A percentile compares a stretch with the other conserved stretches of the same genome.
Conservation (phyloP, 1,284 basidiomycete genomes). For the Cryptococcus sp. region DNA sequence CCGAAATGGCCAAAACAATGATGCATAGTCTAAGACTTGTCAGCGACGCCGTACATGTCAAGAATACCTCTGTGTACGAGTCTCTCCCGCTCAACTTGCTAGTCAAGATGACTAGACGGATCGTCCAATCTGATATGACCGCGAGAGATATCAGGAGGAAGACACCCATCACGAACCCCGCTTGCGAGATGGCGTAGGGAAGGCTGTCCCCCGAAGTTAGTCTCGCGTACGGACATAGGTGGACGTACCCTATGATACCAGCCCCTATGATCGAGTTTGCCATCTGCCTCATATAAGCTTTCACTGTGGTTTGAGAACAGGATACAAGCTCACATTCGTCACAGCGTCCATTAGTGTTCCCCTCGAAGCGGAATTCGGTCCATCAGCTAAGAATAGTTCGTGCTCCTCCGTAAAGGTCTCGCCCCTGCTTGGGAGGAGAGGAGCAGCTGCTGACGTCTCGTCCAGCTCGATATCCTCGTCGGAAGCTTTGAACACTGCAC, state of each 20-base stretch:
- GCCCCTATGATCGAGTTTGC: constrained; percentile 96
- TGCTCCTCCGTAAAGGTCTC: constrained; percentile 23
- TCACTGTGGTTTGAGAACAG: neutral
- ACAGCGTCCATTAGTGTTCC: constrained; percentile 50
- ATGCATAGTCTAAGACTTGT: constrained; percentile 68
- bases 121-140: constrained; percentile 59
- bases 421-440: constrained; percentile 5
- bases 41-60: neutral
- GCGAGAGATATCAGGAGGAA: constrained; percentile 78
- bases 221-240: neutral
- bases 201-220: constrained; percentile 59
- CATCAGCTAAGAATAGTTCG: constrained; percentile 31
- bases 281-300: constrained; percentile 44
- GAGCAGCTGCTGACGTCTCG: constrained; percentile 19
- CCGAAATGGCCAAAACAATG: constrained; percentile 89
- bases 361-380: constrained; percentile 28
- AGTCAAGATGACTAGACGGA: constrained; percentile 90
- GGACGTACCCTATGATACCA: constrained; percentile 77
- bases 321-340: constrained; percentile 43
- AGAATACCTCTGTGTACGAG: constrained; percentile 78
- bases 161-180: constrained; percentile 87
- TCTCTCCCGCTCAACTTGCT: constrained; percentile 90
- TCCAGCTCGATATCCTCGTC: constrained; percentile 32
- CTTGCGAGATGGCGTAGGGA: constrained; percentile 88
- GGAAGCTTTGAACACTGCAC: constrained; percentile 37